phyloP scores from a whole-genome alignment of 495 filamentous ascomycete species.

The Chaetomium fimeti region DNA sequence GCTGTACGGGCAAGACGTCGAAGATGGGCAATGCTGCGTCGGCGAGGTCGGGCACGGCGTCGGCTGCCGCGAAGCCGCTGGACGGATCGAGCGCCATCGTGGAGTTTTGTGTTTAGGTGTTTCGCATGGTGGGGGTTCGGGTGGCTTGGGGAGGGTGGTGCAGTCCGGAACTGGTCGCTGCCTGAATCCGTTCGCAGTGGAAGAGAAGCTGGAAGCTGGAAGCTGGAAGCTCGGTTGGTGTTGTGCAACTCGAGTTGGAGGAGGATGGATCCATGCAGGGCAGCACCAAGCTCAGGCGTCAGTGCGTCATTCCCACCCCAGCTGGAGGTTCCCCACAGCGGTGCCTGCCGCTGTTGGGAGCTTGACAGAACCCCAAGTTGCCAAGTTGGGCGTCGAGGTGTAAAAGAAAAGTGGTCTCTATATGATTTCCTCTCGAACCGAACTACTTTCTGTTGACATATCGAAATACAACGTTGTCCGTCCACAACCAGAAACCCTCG shows the following conservation, averaged over 20 bases:
- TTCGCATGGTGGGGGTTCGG: conserved; percentile 12
- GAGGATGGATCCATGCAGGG: neutral
- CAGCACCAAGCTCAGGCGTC: neutral
- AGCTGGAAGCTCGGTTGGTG: neutral
- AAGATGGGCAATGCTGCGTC: conserved; percentile 77
- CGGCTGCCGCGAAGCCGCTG: conserved; percentile 52
- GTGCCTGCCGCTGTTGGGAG: neutral
- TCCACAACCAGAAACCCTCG: too few species aligned
- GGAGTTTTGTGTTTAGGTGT: conserved; percentile 1
- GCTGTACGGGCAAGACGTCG: conserved; percentile 83
- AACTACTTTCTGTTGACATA: too few species aligned
- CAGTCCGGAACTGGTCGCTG: neutral
- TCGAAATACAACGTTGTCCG: too few species aligned
- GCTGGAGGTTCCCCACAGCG: neutral
- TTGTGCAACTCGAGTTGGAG: neutral
- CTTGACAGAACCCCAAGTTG: neutral
- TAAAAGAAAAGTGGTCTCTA: too few species aligned
- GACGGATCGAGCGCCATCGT: conserved; percentile 50
- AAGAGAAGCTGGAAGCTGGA: too few species aligned
- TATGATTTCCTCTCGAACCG: too few species aligned
- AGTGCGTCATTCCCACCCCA: conserved; percentile 2
- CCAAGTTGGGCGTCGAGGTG: too few species aligned
- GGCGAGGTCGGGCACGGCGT: conserved; percentile 55
- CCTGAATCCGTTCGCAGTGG: neutral
- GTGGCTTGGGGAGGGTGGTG: neutral